A percentile compares a stretch with the other conserved stretches of the same genome.
These are phyloP conservation scores for Xylaria arbuscula DNA, from an alignment of 2,329 filamentous ascomycete species.

Conservation along the genomic window DNA sequence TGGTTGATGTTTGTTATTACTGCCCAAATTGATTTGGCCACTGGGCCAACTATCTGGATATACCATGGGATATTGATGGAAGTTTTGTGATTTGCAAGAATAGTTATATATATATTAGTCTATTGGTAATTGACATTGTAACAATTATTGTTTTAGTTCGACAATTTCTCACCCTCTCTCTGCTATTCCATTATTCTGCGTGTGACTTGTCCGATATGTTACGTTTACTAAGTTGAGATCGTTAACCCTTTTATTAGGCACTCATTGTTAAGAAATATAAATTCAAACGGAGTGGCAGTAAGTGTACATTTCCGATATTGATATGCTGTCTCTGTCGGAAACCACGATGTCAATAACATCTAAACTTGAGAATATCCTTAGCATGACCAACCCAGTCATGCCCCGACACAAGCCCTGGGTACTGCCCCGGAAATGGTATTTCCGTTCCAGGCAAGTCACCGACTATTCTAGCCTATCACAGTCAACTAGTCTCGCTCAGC, in stretches of 20 bases:
- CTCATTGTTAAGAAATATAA: not conserved
- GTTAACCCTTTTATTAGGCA: not conserved
- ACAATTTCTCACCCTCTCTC: not conserved
- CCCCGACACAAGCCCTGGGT: not conserved
- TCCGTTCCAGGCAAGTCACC: constrained; percentile 38
- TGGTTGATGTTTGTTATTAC: constrained; percentile 1
- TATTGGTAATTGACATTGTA: not conserved
- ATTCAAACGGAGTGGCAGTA: not conserved
- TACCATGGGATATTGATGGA: constrained; percentile 23
- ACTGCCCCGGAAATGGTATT: constrained; percentile 18
- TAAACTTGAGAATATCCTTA: not conserved
- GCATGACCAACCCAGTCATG: not conserved
- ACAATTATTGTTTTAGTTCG: not conserved
- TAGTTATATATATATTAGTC: not conserved
- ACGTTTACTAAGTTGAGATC: not conserved
- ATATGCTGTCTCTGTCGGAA: not conserved
- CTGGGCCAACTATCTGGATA: constrained; percentile 18
- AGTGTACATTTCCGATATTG: not conserved
- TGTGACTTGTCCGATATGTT: not conserved
- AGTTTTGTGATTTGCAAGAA: not conserved
- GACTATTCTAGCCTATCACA: constrained; percentile 32
- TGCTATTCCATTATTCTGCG: not conserved
- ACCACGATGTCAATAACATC: not conserved
- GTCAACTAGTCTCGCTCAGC: not conserved
- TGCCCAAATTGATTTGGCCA: not conserved